These are phyloP conservation scores for Apophysomyces trapeziformis DNA, from an alignment of 371 early-diverging fungal species.

Conservation along the genomic window DNA sequence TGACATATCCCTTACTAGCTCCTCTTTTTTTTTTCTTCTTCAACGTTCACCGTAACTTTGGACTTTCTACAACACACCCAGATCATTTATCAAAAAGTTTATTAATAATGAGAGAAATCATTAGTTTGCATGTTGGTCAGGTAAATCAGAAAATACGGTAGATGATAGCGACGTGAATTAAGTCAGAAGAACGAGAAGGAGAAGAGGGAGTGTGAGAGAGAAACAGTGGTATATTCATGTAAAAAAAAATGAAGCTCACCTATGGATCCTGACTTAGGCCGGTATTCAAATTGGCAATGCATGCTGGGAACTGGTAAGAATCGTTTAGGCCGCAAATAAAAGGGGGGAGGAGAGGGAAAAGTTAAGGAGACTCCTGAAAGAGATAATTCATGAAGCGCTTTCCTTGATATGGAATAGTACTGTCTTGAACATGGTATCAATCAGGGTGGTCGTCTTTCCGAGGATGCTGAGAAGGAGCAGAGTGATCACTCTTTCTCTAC, in stretches of 20 bases:
- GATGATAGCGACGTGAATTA: too few species aligned
- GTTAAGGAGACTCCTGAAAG: slow-evolving; percentile 29
- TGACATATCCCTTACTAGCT: not conserved
- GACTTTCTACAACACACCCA: slow-evolving; percentile 19
- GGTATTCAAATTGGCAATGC: slow-evolving; percentile 99
- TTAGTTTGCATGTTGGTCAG: slow-evolving; percentile 96
- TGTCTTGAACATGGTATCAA: slow-evolving; percentile 94
- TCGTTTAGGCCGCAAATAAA: not conserved
- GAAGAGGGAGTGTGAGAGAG: not conserved
- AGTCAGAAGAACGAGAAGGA: not conserved
- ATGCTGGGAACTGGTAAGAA: slow-evolving; percentile 91
- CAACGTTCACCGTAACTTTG: slow-evolving; percentile 24
- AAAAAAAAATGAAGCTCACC: not conserved
- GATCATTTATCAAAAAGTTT: not conserved
- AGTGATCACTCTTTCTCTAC: slow-evolving; percentile 52
- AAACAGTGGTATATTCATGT: not conserved
- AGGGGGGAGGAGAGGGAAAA: too few species aligned
- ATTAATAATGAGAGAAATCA: slow-evolving; percentile 92
- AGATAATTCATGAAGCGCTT: not conserved
- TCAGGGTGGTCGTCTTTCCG: slow-evolving; percentile 83
- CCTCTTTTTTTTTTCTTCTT: slow-evolving; percentile 7
- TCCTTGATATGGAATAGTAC: slow-evolving; percentile 45
- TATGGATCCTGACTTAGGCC: slow-evolving; percentile 69
- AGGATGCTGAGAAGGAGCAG: slow-evolving; percentile 51
- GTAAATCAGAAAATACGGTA: slow-evolving; percentile 36